Percentiles rank a stretch among this genome's conserved stretches.
These are phyloP conservation scores for Diaporthe eres DNA, from an alignment of 2,329 filamentous ascomycete species.

Conservation along the genomic window DNA sequence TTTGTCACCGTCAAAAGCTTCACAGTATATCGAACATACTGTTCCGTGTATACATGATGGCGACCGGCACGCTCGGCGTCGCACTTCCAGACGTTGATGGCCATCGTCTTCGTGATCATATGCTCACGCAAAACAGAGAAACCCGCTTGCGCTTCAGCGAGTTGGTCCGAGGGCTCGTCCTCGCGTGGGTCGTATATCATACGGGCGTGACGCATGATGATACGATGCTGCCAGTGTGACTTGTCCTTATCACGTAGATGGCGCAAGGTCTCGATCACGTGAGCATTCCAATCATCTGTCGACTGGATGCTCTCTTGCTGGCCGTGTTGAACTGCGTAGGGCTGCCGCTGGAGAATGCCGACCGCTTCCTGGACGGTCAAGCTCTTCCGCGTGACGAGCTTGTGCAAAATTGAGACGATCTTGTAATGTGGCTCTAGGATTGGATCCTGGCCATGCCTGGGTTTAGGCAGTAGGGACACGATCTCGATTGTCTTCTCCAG, in stretches of 20 bases:
- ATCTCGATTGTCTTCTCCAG: slow-evolving; percentile 67
- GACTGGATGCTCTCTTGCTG: slow-evolving; percentile 67
- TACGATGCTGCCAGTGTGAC: slow-evolving; percentile 94
- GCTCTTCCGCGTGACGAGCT: slow-evolving; percentile 75
- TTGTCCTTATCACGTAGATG: slow-evolving; percentile 81
- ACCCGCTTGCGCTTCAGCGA: slow-evolving; percentile 81
- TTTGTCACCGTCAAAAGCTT: slow-evolving; percentile 80
- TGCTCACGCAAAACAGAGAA: slow-evolving; percentile 80
- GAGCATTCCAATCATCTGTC: slow-evolving; percentile 72
- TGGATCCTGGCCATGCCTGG: slow-evolving; percentile 75
- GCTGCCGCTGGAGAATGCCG: slow-evolving; percentile 68
- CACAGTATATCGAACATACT: slow-evolving; percentile 88
- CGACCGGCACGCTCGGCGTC: slow-evolving; percentile 86
- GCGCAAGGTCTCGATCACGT: slow-evolving; percentile 65
- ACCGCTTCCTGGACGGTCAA: slow-evolving; percentile 64
- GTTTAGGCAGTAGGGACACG: slow-evolving; percentile 66
- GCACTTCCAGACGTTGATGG: slow-evolving; percentile 94
- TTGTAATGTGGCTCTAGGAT: slow-evolving; percentile 95
- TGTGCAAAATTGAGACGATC: slow-evolving; percentile 84
- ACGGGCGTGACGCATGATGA: slow-evolving; percentile 80
- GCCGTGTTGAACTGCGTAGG: slow-evolving; percentile 65
- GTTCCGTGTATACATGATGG: slow-evolving; percentile 92
- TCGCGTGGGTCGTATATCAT: slow-evolving; percentile 64
- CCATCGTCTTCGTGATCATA: slow-evolving; percentile 94
- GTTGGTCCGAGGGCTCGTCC: slow-evolving; percentile 56